phyloP scores from a whole-genome alignment of 192 early-diverging fungal genomes.

The Backusella circina region DNA sequence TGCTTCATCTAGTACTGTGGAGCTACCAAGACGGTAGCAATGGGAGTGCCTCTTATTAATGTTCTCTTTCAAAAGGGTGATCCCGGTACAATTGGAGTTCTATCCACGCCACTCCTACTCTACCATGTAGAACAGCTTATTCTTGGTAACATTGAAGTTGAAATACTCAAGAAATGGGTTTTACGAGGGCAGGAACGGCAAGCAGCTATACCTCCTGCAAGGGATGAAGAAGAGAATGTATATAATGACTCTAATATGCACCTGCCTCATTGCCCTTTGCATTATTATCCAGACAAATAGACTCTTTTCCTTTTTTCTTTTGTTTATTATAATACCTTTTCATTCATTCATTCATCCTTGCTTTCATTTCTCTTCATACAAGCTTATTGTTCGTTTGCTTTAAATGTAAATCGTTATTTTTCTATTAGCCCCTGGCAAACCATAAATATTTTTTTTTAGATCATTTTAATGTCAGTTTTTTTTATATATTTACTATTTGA shows the following conservation, averaged over 20 bases:
- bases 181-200: slow-evolving; percentile 15
- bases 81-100: slow-evolving; percentile 48
- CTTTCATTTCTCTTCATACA: neutral
- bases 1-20: slow-evolving; percentile 48
- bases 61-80: slow-evolving; percentile 50
- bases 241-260: neutral
- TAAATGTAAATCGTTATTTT: neutral
- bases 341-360: neutral
- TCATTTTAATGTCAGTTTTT: neutral
- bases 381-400: neutral
- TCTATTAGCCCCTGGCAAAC: neutral
- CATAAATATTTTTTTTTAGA: neutral
- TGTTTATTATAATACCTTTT: neutral
- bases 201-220: neutral
- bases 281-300: neutral
- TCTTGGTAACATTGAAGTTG: slow-evolving; percentile 55
- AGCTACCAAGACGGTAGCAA: slow-evolving; percentile 72
- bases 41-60: slow-evolving; percentile 73
- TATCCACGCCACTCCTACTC: slow-evolving; percentile 58
- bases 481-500: neutral
- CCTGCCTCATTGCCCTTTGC: neutral
- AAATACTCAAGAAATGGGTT: slow-evolving; percentile 54
- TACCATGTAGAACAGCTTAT: slow-evolving; percentile 72
- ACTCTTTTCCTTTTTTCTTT: neutral
- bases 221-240: slow-evolving; percentile 4